A percentile compares a stretch with the other conserved stretches of the same genome.
Evolutionary conservation across 495 filamentous ascomycete species (phyloP).

Genomic region (Aspergillus avenaceus): DNA sequence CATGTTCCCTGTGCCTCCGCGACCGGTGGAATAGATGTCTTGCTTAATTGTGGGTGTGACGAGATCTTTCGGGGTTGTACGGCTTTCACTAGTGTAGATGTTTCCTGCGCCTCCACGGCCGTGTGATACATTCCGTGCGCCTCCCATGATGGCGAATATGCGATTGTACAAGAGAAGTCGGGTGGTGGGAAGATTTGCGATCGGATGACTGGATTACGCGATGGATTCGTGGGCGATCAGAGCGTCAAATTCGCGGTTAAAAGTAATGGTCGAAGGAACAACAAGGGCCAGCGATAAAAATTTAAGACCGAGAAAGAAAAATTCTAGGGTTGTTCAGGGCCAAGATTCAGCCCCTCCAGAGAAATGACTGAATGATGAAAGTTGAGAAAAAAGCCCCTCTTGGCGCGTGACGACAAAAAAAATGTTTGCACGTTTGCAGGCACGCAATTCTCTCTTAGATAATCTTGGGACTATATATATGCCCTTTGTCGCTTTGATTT

Average conservation of each 20-base stretch:
- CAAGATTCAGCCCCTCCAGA: neutral
- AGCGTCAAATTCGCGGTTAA: too few relatives aligned
- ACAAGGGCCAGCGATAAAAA: neutral
- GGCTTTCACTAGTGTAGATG: conserved; percentile 57
- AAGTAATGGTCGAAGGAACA: too few relatives aligned
- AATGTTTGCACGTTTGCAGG: neutral
- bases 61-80: conserved; percentile 55
- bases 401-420: neutral
- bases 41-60: conserved; percentile 80
- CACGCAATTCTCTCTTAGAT: too few relatives aligned
- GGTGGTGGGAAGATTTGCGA: neutral
- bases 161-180: neutral
- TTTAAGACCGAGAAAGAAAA: neutral
- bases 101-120: conserved; percentile 66
- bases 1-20: conserved; percentile 74
- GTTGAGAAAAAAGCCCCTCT: neutral
- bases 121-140: conserved; percentile 39
- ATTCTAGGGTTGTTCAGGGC: neutral
- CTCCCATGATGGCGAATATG: conserved; percentile 2
- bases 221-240: neutral
- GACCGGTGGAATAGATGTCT: conserved; percentile 77
- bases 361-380: neutral
- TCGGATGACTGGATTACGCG: neutral
- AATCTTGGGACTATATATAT: too few relatives aligned
- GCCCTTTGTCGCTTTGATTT: too few relatives aligned